These are phyloP conservation scores for Saccharomycopsis capsularis DNA, from an alignment of 805 yeast species.

Conservation along the genomic window DNA sequence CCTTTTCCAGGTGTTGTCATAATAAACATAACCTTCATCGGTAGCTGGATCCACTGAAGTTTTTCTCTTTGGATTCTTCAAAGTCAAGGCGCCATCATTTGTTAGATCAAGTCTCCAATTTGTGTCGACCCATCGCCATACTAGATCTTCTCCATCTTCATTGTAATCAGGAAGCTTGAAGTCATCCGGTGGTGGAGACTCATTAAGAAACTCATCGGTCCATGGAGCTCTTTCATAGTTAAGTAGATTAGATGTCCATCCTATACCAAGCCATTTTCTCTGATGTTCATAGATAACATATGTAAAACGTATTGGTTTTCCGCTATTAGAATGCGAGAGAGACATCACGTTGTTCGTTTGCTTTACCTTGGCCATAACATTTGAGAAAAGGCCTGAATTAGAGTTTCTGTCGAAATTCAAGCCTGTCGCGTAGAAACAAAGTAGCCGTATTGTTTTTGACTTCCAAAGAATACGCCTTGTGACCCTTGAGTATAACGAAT, in stretches of 20 bases:
- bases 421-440: constrained; percentile 81
- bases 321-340: constrained; percentile 21
- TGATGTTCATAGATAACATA: constrained; percentile 92
- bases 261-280: constrained; percentile 95
- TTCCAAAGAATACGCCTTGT: constrained; percentile 84
- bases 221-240: constrained; percentile 93
- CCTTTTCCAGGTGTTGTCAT: constrained; percentile 90
- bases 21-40: constrained; percentile 84
- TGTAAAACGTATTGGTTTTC: constrained; percentile 68
- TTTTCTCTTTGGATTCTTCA: constrained; percentile 42
- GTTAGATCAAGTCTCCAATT: constrained; percentile 88
- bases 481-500: constrained; percentile 78
- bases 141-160: constrained; percentile 57
- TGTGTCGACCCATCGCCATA: constrained; percentile 93
- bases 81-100: constrained; percentile 76
- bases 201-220: constrained; percentile 94
- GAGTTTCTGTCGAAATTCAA: constrained; percentile 50
- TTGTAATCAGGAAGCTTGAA: constrained; percentile 73
- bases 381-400: constrained; percentile 39
- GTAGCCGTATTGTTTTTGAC: constrained; percentile 58
- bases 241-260: constrained; percentile 90
- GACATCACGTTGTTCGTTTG: constrained; percentile 26
- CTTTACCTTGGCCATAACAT: constrained; percentile 30
- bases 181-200: constrained; percentile 65
- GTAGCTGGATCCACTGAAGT: constrained; percentile 58